Percentiles rank a stretch among this genome's conserved stretches.
Conservation (phyloP, 768 basidiomycete genomes). For the Peribolospora baueri region DNA sequence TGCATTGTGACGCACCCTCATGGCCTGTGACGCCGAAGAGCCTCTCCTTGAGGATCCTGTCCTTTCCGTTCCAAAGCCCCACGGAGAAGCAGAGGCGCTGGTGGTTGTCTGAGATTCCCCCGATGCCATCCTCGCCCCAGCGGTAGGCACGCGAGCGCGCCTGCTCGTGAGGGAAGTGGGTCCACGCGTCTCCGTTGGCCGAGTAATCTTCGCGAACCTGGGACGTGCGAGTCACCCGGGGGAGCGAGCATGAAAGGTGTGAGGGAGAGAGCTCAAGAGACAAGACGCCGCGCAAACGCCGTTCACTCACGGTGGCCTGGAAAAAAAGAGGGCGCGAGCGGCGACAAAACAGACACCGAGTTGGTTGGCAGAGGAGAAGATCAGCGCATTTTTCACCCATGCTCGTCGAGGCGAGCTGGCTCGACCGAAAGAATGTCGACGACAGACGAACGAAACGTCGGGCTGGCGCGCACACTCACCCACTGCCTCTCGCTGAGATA, state of each 20-base stretch:
- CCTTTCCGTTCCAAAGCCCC: constrained; percentile 81
- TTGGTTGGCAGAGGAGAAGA: constrained; percentile 1
- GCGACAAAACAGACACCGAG: not conserved
- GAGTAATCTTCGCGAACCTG: constrained; percentile 83
- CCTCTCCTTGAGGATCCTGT: constrained; percentile 87
- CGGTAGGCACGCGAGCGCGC: constrained; percentile 82
- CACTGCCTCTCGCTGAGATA: constrained; percentile 94
- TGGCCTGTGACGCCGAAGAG: constrained; percentile 89
- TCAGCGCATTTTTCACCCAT: not conserved
- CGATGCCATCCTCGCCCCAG: constrained; percentile 98
- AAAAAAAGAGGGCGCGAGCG: not conserved
- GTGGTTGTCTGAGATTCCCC: constrained; percentile 91
- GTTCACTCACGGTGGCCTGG: constrained; percentile 45
- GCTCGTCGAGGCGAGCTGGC: not conserved
- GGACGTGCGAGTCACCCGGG: too few relatives aligned
- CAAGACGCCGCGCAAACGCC: too few relatives aligned
- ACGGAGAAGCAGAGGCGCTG: constrained; percentile 75
- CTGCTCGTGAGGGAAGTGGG: constrained; percentile 80
- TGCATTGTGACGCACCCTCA: constrained; percentile 25
- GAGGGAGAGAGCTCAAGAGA: too few relatives aligned
- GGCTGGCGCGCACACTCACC: constrained; percentile 29
- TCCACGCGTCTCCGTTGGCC: constrained; percentile 61
- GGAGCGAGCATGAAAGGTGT: too few relatives aligned
- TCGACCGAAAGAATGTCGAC: not conserved
- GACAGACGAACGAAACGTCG: not conserved